Conservation (phyloP, 2,329 filamentous ascomycete genomes). For the Neocatenulostroma microsporum region DNA sequence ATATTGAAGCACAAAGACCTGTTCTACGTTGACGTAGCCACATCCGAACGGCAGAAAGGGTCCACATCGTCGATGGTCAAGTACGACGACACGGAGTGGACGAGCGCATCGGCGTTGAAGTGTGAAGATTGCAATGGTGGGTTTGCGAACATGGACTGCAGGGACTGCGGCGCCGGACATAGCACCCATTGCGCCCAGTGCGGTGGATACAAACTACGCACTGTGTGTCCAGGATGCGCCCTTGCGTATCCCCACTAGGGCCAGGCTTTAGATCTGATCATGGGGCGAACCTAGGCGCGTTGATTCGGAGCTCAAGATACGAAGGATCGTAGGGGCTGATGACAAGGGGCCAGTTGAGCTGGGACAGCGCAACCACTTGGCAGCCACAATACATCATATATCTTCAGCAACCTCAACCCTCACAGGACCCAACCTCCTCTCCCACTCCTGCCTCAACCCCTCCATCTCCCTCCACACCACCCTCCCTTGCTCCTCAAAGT, state of each 20-base stretch:
- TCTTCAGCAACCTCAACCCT: slow-evolving; percentile 15
- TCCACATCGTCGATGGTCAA: not conserved
- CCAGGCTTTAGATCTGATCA: no score
- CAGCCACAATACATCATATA: not conserved
- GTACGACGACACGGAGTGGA: not conserved
- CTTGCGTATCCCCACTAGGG: no score
- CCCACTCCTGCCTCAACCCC: slow-evolving; percentile 29
- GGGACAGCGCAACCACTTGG: no score
- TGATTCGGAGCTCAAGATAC: no score
- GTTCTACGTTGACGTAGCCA: slow-evolving; percentile 1
- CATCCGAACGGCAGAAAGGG: not conserved
- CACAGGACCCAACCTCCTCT: slow-evolving; percentile 34
- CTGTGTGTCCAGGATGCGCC: not conserved
- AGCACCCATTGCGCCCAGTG: not conserved
- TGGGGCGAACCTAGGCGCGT: not conserved
- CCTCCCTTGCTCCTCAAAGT: slow-evolving; percentile 58
- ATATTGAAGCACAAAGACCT: not conserved
- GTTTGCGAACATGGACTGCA: not conserved
- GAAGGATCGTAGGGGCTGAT: no score
- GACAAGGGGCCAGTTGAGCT: no score
- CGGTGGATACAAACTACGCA: no score
- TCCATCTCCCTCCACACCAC: slow-evolving; percentile 35
- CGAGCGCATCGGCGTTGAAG: not conserved
- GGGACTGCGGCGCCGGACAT: not conserved
- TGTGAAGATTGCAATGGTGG: not conserved